These are phyloP conservation scores for Paramecium octaurelia DNA, from an alignment of 73 alveolate genomes.

Conservation along the genomic window DNA sequence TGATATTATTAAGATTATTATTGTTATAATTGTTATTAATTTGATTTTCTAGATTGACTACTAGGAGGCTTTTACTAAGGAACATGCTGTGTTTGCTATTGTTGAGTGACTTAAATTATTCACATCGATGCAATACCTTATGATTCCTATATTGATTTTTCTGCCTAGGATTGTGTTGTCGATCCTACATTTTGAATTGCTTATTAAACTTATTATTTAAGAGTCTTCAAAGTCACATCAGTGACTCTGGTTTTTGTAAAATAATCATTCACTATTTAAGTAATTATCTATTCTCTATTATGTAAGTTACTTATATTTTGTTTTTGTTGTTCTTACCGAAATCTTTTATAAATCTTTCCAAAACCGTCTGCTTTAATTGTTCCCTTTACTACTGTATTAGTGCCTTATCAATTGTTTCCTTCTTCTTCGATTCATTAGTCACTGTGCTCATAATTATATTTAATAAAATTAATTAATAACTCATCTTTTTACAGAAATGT, in stretches of 20 bases:
- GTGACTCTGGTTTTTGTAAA: constrained; percentile 27
- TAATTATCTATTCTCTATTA: background rate
- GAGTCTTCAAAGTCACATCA: constrained; percentile 47
- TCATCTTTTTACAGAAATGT: background rate
- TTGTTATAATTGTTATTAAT: background rate
- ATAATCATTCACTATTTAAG: constrained; percentile 31
- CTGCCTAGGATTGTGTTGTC: background rate
- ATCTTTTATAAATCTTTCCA: constrained; percentile 52
- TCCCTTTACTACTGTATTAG: constrained; percentile 50
- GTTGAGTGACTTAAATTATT: background rate
- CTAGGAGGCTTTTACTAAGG: background rate
- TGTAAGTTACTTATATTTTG: constrained; percentile 34
- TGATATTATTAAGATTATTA: background rate
- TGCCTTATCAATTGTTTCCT: constrained; percentile 44
- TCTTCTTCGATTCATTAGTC: background rate
- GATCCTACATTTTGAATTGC: constrained; percentile 9
- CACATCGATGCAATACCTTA: background rate
- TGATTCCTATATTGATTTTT: background rate
- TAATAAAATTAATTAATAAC: background rate
- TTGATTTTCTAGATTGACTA: background rate
- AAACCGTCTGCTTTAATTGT: constrained; percentile 48
- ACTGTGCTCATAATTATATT: background rate
- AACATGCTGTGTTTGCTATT: background rate
- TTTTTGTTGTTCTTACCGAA: constrained; percentile 44
- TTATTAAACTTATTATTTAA: background rate